Percentiles rank a stretch among this genome's conserved stretches.
These are phyloP conservation scores for Erythrophleum fordii DNA, from an alignment of 306 rosid genomes.

Conservation along the genomic window DNA sequence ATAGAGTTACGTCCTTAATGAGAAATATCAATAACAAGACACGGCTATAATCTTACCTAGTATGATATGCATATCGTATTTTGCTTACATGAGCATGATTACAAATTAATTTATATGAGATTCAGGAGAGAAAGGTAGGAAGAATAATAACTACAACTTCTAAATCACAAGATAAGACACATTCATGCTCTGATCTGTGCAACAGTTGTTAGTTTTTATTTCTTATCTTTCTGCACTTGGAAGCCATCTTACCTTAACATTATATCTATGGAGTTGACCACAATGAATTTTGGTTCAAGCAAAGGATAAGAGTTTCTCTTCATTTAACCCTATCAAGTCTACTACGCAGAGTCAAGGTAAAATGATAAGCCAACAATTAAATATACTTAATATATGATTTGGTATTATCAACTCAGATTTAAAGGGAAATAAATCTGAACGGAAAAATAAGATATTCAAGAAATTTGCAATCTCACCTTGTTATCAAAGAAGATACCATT, in stretches of 20 bases:
- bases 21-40: not conserved
- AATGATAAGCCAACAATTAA: not conserved
- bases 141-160: slow-evolving; percentile 1
- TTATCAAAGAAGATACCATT: slow-evolving; percentile 84
- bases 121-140: not conserved
- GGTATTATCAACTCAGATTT: not conserved
- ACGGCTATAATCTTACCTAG: not conserved
- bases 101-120: slow-evolving; percentile 1
- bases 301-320: not conserved
- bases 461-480: slow-evolving; percentile 60
- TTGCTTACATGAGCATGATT: too few species aligned
- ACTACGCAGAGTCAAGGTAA: not conserved
- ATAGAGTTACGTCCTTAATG: slow-evolving; percentile 20
- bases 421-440: not conserved
- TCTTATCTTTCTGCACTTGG: not conserved
- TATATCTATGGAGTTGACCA: not conserved
- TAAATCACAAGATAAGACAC: not conserved
- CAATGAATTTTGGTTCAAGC: not conserved
- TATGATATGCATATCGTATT: too few species aligned
- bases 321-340: not conserved
- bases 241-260: not conserved
- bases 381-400: not conserved
- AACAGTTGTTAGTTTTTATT: not conserved
- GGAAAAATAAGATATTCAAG: not conserved
- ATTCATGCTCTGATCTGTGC: too few species aligned